Base-by-base conservation (phyloP, 306 rosid genomes). In the Mimosa bimucronata region DNA sequence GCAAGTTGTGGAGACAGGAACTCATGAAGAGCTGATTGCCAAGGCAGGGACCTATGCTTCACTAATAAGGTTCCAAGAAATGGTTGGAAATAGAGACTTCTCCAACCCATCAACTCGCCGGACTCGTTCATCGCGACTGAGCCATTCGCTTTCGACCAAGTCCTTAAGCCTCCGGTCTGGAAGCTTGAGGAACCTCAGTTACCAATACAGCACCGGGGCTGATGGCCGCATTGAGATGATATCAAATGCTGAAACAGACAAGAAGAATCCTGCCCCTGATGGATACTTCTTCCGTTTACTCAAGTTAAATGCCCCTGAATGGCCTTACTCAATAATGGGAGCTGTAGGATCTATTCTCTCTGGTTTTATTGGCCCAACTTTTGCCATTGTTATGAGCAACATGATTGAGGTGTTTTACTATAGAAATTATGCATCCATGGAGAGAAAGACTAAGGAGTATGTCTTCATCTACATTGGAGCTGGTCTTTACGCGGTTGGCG, bases 261-360 rank as follows among this genome's bases (percentile, higher is more conserved):
- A 85, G 87, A 93, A 86, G 77, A 95, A 91, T 80, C 94, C 94
- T 1, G 99, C 99, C 41, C 99, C 99, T 1, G 77, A 83, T 14
- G 97, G 94, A 55, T 95, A 95, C 67, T 95, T 93, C 88, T 81
- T 86, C 86, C 83, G 99, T 1, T 78, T 95, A 55, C 91, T 95
- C 48, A 95, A 89, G 80, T 73, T 95, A 42, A 95, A 95, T 19
- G 98, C 97, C 4, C 99, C 99, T 3, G 99, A 95, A 80, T 95
- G 99, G 99, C 99, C 99, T 3, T 95, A 95, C 87, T 95, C 98
- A 14, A 91, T 95, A 70, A 93, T 95, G 98, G 99, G 98, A 29
- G 99, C 99, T 1, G 75, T 93, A 42, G 99, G 99, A 28, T 95
- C 99, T 45, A 85, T 95, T 19, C 90, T 95, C 10, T 93, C 99